Evolutionary conservation across 208 protist species (phyloP).

Genomic region (Leishmania tropica): DNA sequence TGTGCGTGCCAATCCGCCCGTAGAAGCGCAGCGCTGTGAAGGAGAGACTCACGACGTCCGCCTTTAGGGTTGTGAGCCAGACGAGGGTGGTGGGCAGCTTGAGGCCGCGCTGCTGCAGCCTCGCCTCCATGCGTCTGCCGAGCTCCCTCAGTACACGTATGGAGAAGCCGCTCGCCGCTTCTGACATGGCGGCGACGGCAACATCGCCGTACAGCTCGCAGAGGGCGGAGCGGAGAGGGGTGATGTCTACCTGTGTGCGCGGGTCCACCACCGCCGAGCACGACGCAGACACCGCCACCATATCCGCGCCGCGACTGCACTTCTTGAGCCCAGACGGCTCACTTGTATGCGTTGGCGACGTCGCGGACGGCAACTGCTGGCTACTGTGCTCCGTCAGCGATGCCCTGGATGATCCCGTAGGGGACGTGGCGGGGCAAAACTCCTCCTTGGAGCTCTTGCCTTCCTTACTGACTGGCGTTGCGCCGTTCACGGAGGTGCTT

Average conservation of each 20-base stretch:
- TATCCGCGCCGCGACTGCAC: background rate
- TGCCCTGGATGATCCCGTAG: background rate
- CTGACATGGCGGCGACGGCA: slow-evolving; percentile 67
- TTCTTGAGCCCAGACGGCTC: background rate
- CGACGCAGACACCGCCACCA: background rate
- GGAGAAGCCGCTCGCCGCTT: slow-evolving; percentile 53
- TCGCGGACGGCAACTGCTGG: background rate
- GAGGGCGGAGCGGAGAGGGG: slow-evolving; percentile 46
- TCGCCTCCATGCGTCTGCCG: slow-evolving; percentile 39
- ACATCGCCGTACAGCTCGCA: slow-evolving; percentile 82
- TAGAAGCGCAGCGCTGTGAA: slow-evolving; percentile 80
- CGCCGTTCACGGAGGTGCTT: background rate
- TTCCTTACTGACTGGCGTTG: slow-evolving; percentile 4
- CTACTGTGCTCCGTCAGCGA: background rate
- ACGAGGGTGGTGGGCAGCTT: slow-evolving; percentile 42
- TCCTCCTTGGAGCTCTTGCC: background rate
- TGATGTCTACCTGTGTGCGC: slow-evolving; percentile 43
- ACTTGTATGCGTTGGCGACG: background rate
- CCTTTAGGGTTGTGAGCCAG: slow-evolving; percentile 60
- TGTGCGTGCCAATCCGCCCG: slow-evolving; percentile 46
- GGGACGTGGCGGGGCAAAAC: no score
- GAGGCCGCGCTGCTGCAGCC: slow-evolving; percentile 26
- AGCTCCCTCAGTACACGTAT: slow-evolving; percentile 57
- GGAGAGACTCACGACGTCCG: slow-evolving; percentile 66
- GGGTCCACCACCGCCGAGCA: slow-evolving; percentile 45